phyloP scores from a whole-genome alignment of 768 basidiomycete species.

The Leucogyrophana mollusca region DNA sequence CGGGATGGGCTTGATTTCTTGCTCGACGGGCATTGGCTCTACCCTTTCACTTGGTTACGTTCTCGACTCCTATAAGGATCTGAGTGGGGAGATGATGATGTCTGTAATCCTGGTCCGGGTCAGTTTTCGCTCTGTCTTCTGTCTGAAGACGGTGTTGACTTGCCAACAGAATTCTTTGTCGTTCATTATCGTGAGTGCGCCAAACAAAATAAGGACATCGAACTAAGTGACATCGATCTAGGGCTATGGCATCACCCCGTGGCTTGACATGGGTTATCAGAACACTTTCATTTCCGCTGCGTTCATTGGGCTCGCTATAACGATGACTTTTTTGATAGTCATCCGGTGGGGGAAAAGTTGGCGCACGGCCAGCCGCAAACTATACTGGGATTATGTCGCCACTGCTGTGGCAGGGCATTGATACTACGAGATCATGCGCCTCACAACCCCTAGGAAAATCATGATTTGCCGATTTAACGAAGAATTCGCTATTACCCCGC shows the following conservation, averaged over 20 bases:
- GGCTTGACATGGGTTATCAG: slow-evolving; percentile 17
- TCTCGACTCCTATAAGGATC: slow-evolving; percentile 18
- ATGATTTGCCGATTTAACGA: no score
- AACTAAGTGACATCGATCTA: not conserved
- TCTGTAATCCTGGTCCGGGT: slow-evolving; percentile 20
- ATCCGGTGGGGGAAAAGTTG: slow-evolving; percentile 15
- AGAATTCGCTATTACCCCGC: no score
- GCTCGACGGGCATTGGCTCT: slow-evolving; percentile 19
- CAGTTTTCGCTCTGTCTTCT: not conserved
- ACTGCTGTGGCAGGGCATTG: slow-evolving; percentile 13
- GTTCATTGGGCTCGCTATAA: slow-evolving; percentile 17
- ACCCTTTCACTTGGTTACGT: slow-evolving; percentile 16
- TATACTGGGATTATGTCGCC: slow-evolving; percentile 18
- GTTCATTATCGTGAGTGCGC: slow-evolving; percentile 15
- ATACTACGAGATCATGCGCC: no score
- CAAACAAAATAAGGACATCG: not conserved
- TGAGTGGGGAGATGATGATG: slow-evolving; percentile 18
- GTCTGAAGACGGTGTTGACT: not conserved
- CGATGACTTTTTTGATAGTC: slow-evolving; percentile 17
- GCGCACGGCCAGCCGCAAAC: slow-evolving; percentile 13
- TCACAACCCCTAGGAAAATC: no score
- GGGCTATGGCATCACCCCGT: slow-evolving; percentile 20
- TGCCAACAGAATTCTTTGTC: slow-evolving; percentile 13
- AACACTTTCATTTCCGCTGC: slow-evolving; percentile 17
- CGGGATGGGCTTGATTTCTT: slow-evolving; percentile 19